Conservation (phyloP, 1,139 yeast species). For the Geotrichum aggregatum region DNA sequence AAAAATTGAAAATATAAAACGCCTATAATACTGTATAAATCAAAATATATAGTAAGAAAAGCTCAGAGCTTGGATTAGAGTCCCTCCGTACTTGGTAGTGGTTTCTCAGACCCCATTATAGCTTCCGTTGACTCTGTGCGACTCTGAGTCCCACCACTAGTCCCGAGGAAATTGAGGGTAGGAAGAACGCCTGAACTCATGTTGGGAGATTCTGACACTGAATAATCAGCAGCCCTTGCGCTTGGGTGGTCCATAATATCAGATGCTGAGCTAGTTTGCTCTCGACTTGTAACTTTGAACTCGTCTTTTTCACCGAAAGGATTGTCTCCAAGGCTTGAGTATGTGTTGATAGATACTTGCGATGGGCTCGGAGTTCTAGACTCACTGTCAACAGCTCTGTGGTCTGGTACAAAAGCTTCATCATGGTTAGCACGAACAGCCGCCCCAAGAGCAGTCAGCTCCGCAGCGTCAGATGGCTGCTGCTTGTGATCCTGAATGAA, state of each 20-base stretch:
- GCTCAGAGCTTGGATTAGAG: neutral
- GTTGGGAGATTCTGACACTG: too few relatives aligned
- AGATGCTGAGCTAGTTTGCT: too few relatives aligned
- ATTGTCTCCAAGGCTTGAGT: too few relatives aligned
- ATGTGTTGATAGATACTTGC: neutral
- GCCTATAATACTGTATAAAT: neutral
- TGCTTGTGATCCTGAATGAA: slow-evolving; percentile 54
- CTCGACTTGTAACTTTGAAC: too few relatives aligned
- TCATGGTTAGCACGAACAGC: slow-evolving; percentile 63
- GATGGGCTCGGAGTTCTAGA: neutral
- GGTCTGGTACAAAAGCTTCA: slow-evolving; percentile 41
- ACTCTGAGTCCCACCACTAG: too few relatives aligned
- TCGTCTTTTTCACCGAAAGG: too few relatives aligned
- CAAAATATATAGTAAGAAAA: neutral
- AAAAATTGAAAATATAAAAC: too few relatives aligned
- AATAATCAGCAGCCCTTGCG: too few relatives aligned
- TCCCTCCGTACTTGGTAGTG: neutral
- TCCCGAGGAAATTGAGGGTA: too few relatives aligned
- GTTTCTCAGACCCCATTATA: neutral
- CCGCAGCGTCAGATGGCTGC: slow-evolving; percentile 49
- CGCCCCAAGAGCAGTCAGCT: slow-evolving; percentile 82
- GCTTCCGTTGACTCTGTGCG: too few relatives aligned
- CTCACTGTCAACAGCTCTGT: neutral
- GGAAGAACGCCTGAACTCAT: too few relatives aligned
- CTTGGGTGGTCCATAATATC: too few relatives aligned